These are phyloP conservation scores for Lentinula sp. DNA, from an alignment of 768 basidiomycete species.

Conservation along the genomic window DNA sequence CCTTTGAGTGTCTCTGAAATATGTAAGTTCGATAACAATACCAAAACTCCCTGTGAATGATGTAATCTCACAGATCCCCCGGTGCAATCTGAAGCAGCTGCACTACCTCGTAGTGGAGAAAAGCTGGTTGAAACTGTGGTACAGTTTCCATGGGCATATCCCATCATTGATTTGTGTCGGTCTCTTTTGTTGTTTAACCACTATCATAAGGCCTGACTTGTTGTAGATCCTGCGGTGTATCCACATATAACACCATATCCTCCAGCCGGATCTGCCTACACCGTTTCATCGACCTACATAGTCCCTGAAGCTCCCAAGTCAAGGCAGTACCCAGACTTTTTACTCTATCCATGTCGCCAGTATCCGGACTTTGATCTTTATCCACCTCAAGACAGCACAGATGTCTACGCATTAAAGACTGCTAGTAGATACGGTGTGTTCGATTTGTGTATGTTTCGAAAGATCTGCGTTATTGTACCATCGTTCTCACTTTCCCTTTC, in stretches of 20 bases:
- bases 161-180: conserved; percentile 25
- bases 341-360: conserved; percentile 26
- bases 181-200: conserved; percentile 27
- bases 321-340: conserved; percentile 15
- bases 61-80: not conserved
- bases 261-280: not conserved
- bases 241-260: conserved; percentile 37
- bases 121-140: not conserved
- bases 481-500: conserved; percentile 6
- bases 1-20: not conserved
- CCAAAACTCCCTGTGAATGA: not conserved
- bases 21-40: not conserved
- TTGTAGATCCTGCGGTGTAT: conserved; percentile 33
- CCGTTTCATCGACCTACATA: not conserved
- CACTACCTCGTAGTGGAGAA: not conserved
- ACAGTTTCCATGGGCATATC: conserved; percentile 14
- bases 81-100: not conserved
- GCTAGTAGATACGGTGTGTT: conserved; percentile 21
- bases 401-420: not conserved
- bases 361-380: conserved; percentile 20
- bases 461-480: conserved; percentile 1
- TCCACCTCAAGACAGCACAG: not conserved
- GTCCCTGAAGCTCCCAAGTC: not conserved
- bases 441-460: conserved; percentile 20
- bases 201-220: conserved; percentile 13